Evolutionary conservation across 202 grass and related monocot genomes (phyloP), one percentile per base, ranked within the genome.

Genomic region (Eragrostis tef): DNA sequence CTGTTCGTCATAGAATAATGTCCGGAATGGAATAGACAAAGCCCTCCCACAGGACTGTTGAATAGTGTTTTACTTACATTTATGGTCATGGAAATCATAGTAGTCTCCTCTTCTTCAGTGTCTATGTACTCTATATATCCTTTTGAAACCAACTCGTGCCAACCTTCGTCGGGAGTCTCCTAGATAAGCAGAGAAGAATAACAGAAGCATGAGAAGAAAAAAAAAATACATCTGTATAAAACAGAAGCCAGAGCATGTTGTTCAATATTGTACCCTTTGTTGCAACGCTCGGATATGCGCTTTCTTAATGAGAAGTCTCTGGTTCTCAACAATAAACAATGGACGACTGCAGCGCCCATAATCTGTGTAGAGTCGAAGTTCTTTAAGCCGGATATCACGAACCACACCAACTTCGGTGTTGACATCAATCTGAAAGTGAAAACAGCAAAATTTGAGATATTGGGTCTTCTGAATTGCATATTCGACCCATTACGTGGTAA

Each of bases 371-470:
- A 99, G 90, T 61, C 96, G 68, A 63, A 99, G 90, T 85, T 99
- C 96, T 70, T 93, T 96, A 19, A 99, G 90, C 72, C 87, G 89
- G 83, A 96, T 90, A 91, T 99, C 96, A 80, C 90, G 90, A 80
- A 96, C 93, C 27, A 99, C 96, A 71, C 96, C 96, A 83, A 99
- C 96, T 66, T 99, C 96, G 86, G 96, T 99, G 86, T 99, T 99
- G 61, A 95, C 92, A 80, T 95, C 93, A 90, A 95, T 93, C 92
- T 96, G 87, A 84, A 82, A 88, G 70, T 66, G 0, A 2, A 66
- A 44, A 58, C 1, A 22, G 64, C 42, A 86, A 88, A 80, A 64
- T 61, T 70, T 72, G 21, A 65, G 20, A 83, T 75, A 17, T 75
- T 9, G 11, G n/a, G 36, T 58, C 48, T 16, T 49, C 26, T 39